These are phyloP conservation scores for Discostella stelligeroides DNA, from an alignment of 108 stramenopile genomes.

Conservation along the genomic window DNA sequence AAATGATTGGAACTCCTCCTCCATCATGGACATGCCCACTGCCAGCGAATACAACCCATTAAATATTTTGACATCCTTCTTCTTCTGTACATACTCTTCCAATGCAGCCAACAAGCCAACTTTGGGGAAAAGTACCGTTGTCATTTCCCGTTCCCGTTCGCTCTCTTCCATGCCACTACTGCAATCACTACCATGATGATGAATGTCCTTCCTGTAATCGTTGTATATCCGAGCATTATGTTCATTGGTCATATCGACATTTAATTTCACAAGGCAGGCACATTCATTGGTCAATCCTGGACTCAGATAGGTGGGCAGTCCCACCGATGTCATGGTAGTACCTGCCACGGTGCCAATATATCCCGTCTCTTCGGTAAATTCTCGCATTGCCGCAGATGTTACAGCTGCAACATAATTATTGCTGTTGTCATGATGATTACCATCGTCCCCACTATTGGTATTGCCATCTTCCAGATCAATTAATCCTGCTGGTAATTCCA, in stretches of 20 bases:
- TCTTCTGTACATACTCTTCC: constrained; percentile 32
- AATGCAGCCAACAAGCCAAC: constrained; percentile 33
- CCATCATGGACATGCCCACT: constrained; percentile 33
- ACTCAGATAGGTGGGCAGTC: constrained; percentile 56
- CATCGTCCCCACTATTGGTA: constrained; percentile 23
- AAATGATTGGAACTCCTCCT: not conserved
- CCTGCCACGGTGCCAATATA: constrained; percentile 55
- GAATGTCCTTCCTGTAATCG: not conserved
- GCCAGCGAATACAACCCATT: constrained; percentile 49
- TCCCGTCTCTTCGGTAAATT: constrained; percentile 77
- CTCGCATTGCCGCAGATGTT: constrained; percentile 67
- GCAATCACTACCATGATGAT: not conserved
- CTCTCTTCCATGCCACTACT: constrained; percentile 28
- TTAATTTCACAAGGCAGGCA: constrained; percentile 57
- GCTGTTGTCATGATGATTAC: too few species aligned
- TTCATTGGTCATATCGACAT: constrained; percentile 54
- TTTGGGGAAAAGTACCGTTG: constrained; percentile 40
- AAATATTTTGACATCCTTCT: constrained; percentile 42
- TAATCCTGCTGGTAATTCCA: constrained; percentile 84
- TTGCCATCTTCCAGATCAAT: constrained; percentile 73
- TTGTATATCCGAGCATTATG: not conserved
- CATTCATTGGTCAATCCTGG: constrained; percentile 74
- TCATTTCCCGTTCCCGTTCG: constrained; percentile 45
- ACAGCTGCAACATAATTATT: too few species aligned
- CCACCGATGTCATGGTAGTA: constrained; percentile 28